Evolutionary conservation across 345 rosid genomes (phyloP).

Genomic region (Aurinia saxatilis): DNA sequence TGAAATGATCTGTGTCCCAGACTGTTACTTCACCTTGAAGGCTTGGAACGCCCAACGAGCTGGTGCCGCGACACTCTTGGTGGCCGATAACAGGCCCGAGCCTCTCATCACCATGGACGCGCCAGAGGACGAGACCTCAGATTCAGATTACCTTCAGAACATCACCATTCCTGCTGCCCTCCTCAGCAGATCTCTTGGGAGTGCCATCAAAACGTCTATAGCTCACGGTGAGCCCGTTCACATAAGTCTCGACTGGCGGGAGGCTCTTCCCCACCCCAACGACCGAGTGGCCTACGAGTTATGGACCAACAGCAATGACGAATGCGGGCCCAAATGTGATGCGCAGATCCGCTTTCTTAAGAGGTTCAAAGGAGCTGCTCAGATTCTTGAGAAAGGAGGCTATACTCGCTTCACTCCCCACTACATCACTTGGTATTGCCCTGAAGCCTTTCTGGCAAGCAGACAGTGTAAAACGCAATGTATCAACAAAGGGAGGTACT

Average conservation of each 20-base stretch:
- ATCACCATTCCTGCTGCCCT: constrained; percentile 96
- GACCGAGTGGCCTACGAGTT: constrained; percentile 56
- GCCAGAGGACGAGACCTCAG: constrained; percentile 59
- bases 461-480: constrained; percentile 54
- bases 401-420: constrained; percentile 59
- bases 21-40: constrained; percentile 91
- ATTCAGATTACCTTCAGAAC: constrained; percentile 73
- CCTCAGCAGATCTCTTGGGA: constrained; percentile 64
- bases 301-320: constrained; percentile 54
- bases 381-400: constrained; percentile 52
- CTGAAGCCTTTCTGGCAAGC: constrained; percentile 46
- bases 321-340: constrained; percentile 52
- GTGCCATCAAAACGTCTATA: constrained; percentile 55
- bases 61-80: constrained; percentile 93
- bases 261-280: constrained; percentile 53
- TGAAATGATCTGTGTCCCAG: constrained; percentile 27
- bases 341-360: constrained; percentile 45
- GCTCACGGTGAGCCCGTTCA: constrained; percentile 29
- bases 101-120: constrained; percentile 90
- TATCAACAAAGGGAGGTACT: constrained; percentile 50
- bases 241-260: constrained; percentile 47
- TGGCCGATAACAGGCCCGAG: constrained; percentile 77
- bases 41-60: constrained; percentile 97
- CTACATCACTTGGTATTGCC: constrained; percentile 57
- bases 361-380: constrained; percentile 57